Conservation (phyloP, 108 stramenopile species). For the Stephanodiscus triporus region DNA sequence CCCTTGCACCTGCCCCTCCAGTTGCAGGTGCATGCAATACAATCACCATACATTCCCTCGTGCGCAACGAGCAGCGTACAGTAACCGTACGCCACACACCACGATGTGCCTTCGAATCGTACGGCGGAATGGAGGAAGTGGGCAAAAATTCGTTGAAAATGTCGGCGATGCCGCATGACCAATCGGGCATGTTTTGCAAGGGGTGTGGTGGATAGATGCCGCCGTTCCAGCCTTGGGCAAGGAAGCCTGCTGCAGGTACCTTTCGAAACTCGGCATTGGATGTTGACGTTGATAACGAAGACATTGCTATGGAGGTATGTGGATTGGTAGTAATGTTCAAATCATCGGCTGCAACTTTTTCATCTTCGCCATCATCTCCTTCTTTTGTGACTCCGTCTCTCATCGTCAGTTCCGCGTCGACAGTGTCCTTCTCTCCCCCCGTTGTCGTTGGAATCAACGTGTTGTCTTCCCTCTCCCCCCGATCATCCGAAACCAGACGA, state of each 20-base stretch:
- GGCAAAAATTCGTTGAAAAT: slow-evolving; percentile 64
- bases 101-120: slow-evolving; percentile 63
- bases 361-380: background rate
- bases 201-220: slow-evolving; percentile 73
- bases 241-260: slow-evolving; percentile 77
- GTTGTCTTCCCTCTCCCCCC: slow-evolving; percentile 19
- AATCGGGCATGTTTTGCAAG: slow-evolving; percentile 77
- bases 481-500: slow-evolving; percentile 20
- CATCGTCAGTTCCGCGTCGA: background rate
- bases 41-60: slow-evolving; percentile 71
- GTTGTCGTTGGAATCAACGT: slow-evolving; percentile 2
- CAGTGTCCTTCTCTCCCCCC: background rate
- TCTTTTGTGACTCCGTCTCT: slow-evolving; percentile 8
- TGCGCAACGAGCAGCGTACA: slow-evolving; percentile 68
- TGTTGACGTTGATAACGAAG: background rate
- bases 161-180: slow-evolving; percentile 68
- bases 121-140: slow-evolving; percentile 64
- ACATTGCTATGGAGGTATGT: background rate
- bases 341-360: background rate
- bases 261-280: slow-evolving; percentile 21
- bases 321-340: too few species aligned
- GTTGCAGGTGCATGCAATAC: slow-evolving; percentile 67
- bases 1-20: slow-evolving; percentile 57
- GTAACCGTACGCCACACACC: slow-evolving; percentile 83
- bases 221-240: slow-evolving; percentile 72